Evolutionary conservation across 2,329 filamentous ascomycete genomes (phyloP), one percentile per base, ranked within the genome.

Genomic region (Helotiales sp.): DNA sequence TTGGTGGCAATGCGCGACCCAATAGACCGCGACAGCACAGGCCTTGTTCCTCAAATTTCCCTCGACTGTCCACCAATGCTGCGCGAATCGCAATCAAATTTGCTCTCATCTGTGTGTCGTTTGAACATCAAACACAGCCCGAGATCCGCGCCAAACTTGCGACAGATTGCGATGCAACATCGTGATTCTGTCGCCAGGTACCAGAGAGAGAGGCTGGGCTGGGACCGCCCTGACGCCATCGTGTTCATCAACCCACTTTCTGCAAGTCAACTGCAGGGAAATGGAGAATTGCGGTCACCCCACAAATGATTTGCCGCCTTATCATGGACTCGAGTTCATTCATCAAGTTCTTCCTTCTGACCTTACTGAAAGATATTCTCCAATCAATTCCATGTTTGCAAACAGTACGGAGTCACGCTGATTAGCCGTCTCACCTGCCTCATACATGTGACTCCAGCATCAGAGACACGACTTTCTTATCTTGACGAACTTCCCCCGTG

Each of bases 341-440:
- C n/a, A 34, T 22, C n/a, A n/a, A 13, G 50, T 3, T 54, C 30
- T 32, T 32, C 17, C 8, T 57, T 20, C 22, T n/a, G n/a, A 17
- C 20, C 20, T 5, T 37, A 15, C 20, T 24, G 20, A 57, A 11
- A 13, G 13, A 6, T 40, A n/a, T 34, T n/a, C 20, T 13, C n/a
- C 13, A 40, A 40, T 57, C 8, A 37, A 8, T n/a, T n/a, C 4
- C 5, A 20, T 20, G 17, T 26, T 20, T 26, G 13, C 30, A 40
- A 57, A 57, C 30, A 40, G 20, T 17, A 40, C 20, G 54, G 32
- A 57, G 54, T 40, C 54, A 57, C 32, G 54, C 32, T 57, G 54
- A 40, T 34, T 57, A 34, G 20, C 54, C 54, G 20, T 57, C 54
- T 57, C 54, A 57, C 54, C 54, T 57, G 54, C 32, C 54, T 40